Evolutionary conservation across 2,329 filamentous ascomycete genomes (phyloP).

Genomic region (Epichloe typhina): DNA sequence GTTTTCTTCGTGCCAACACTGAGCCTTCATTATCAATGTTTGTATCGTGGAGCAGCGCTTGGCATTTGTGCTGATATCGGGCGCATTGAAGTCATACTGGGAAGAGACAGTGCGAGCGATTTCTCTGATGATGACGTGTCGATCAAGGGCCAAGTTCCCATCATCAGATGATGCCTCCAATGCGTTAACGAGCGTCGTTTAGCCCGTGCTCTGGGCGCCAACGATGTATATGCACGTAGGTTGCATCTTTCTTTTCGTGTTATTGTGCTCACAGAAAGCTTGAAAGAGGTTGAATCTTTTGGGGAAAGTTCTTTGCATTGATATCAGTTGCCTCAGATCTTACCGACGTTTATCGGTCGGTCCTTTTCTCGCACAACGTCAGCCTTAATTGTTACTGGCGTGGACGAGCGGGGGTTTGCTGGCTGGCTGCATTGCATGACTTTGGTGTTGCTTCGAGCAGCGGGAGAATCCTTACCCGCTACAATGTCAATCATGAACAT

Average conservation of each 20-base stretch:
- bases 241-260: background rate
- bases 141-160: background rate
- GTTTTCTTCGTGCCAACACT: background rate
- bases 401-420: background rate
- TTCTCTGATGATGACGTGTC: background rate
- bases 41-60: background rate
- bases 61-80: background rate
- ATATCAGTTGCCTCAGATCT: background rate
- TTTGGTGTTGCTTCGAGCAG: too few relatives aligned
- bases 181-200: background rate
- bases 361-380: background rate
- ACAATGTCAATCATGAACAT: background rate
- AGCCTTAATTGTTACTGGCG: background rate
- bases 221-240: background rate
- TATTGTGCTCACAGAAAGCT: background rate
- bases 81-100: background rate
- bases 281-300: too few relatives aligned
- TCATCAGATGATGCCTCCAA: background rate
- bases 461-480: too few relatives aligned
- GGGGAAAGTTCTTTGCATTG: too few relatives aligned
- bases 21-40: background rate
- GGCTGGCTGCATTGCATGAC: too few relatives aligned
- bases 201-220: background rate
- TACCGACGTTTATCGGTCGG: background rate
- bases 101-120: background rate